Evolutionary conservation across 2,329 filamentous ascomycete genomes (phyloP), one percentile per base, ranked within the genome.

Genomic region (Hypoxylon rubiginosum): DNA sequence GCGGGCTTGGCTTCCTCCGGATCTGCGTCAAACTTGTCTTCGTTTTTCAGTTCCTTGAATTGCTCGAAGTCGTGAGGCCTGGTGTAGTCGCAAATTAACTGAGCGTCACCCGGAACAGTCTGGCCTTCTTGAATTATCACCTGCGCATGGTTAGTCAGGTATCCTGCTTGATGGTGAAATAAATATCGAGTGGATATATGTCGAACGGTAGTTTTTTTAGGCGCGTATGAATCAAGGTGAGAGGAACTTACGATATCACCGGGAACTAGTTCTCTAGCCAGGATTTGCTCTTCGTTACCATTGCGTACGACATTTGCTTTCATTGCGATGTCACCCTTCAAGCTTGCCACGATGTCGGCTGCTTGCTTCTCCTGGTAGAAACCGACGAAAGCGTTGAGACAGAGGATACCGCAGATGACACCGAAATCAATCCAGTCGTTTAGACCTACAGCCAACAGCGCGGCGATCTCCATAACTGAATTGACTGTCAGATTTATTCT

Each of bases 301-400:
- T 91, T 85, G 75, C 91, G 90, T 72, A 92, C 80, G 74, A 91
- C 89, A 67, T 82, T 84, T 51, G 89, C 87, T 81, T 88, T 90
- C 88, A 93, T 91, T 74, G 91, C 91, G 76, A 93, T 93, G 75
- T 93, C 91, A 82, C 91, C 91, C 84, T 92, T 92, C 67, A 93
- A 82, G 68, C 84, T 88, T 61, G 90, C 90, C 74, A 92, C 90
- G 75, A 92, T 90, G 80, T 93, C 91, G 71, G 90, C 91, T 73
- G 91, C 91, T 81, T 92, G 90, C 83, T 93, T 93, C 81, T 93
- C 91, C 79, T 92, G 91, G 79, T 93, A 92, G 88, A 90, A 93
- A 83, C 91, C 91, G 78, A 92, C 91, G 69, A 90, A 82, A 71
- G 91, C 91, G 82, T 93, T 93, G 68, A 93, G 88, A 76, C 90